Evolutionary conservation across 257 asterid genomes (phyloP).

Genomic region (Cordia subcordata): DNA sequence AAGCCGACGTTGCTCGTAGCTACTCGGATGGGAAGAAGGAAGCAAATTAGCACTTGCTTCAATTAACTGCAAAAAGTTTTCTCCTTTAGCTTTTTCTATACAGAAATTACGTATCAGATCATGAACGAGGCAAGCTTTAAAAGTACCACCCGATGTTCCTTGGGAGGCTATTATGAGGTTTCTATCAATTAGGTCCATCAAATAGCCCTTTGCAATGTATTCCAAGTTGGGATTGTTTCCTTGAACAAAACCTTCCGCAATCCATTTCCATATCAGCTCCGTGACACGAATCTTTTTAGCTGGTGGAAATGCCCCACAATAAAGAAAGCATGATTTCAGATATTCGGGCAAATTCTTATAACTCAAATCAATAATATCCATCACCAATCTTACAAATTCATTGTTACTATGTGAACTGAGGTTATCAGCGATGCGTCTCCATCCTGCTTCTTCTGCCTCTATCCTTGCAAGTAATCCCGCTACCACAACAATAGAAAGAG

Average conservation of each 20-base stretch:
- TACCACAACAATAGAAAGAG: background rate
- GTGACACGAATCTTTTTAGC: background rate
- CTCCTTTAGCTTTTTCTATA: background rate
- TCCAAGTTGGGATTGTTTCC: background rate
- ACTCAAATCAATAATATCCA: background rate
- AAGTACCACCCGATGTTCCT: background rate
- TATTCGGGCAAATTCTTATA: background rate
- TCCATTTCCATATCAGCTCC: constrained; percentile 1
- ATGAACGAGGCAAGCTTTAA: background rate
- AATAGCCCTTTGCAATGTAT: background rate
- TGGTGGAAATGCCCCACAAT: background rate
- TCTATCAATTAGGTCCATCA: constrained; percentile 5
- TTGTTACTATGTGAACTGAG: background rate
- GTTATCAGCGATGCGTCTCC: background rate
- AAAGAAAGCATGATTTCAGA: constrained; percentile 8
- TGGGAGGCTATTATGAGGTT: background rate
- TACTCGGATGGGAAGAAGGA: background rate
- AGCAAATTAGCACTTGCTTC: background rate
- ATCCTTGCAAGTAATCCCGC: background rate
- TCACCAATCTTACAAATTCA: background rate
- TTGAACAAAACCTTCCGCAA: background rate
- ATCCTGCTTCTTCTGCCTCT: background rate
- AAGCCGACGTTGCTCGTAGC: background rate
- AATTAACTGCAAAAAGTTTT: background rate
- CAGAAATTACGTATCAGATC: constrained; percentile 7